These are phyloP conservation scores for Globomyces pollinis-pini DNA, from an alignment of 192 early-diverging fungal species.

Conservation along the genomic window DNA sequence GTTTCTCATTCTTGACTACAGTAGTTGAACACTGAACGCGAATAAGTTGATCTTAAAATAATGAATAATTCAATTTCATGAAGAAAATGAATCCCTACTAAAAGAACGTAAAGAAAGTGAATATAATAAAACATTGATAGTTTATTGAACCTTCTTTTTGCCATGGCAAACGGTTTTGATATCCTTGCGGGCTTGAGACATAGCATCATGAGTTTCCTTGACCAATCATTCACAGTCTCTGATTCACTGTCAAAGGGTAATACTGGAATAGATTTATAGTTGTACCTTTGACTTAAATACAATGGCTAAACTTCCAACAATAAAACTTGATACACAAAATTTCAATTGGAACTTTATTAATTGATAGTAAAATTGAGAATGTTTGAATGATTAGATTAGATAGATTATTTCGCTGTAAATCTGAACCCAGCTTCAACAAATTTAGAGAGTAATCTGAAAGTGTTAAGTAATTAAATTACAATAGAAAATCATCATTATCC, in stretches of 20 bases:
- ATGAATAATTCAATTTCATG: too few species aligned
- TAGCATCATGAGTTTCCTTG: background rate
- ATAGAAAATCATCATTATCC: slow-evolving; percentile 91
- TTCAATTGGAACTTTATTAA: too few species aligned
- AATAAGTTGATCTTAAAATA: too few species aligned
- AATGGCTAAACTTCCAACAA: too few species aligned
- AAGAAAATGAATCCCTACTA: too few species aligned
- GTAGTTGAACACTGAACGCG: too few species aligned
- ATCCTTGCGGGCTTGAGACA: background rate
- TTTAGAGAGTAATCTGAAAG: slow-evolving; percentile 71
- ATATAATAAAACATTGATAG: too few species aligned
- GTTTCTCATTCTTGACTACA: too few species aligned
- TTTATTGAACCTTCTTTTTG: background rate
- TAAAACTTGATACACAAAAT: too few species aligned
- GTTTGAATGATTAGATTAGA: too few species aligned
- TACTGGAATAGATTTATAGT: slow-evolving; percentile 7
- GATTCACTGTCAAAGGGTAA: background rate
- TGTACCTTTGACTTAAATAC: slow-evolving; percentile 16
- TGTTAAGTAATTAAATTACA: slow-evolving; percentile 39
- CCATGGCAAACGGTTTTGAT: background rate
- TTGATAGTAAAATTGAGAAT: too few species aligned
- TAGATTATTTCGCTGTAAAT: slow-evolving; percentile 56
- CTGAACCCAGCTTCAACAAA: slow-evolving; percentile 91
- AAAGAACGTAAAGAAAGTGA: too few species aligned
- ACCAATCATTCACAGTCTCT: background rate